Evolutionary conservation across 768 basidiomycete genomes (phyloP).

Genomic region (Leccinum barrowsii): DNA sequence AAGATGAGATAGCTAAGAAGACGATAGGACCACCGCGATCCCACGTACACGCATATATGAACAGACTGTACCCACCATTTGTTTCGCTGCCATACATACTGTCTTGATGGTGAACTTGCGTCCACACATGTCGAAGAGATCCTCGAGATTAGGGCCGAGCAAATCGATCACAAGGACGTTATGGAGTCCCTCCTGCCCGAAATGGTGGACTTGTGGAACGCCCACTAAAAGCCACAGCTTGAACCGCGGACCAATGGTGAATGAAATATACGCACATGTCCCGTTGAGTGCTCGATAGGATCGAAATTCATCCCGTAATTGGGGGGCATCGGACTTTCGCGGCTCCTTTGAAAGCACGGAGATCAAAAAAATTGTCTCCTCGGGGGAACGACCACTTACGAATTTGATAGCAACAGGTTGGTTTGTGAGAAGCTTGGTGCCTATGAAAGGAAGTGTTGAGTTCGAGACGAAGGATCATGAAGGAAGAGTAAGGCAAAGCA

Average conservation of each 20-base stretch:
- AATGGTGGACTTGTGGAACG: slow-evolving; percentile 97
- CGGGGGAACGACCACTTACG: slow-evolving; percentile 45
- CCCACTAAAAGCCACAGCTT: slow-evolving; percentile 55
- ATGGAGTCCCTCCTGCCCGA: slow-evolving; percentile 97
- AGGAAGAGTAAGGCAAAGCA: neutral
- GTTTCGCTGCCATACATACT: slow-evolving; percentile 97
- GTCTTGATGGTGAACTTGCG: slow-evolving; percentile 98
- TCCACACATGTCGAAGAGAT: slow-evolving; percentile 98
- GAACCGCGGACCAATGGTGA: slow-evolving; percentile 12
- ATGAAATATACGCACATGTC: slow-evolving; percentile 57
- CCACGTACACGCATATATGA: slow-evolving; percentile 1
- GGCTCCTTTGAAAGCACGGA: slow-evolving; percentile 60
- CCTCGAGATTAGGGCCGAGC: slow-evolving; percentile 95
- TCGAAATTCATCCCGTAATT: slow-evolving; percentile 94
- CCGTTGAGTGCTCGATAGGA: slow-evolving; percentile 94
- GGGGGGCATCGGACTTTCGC: slow-evolving; percentile 96
- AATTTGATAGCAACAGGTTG: slow-evolving; percentile 97
- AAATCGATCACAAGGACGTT: slow-evolving; percentile 94
- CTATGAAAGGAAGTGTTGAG: slow-evolving; percentile 39
- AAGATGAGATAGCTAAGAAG: neutral
- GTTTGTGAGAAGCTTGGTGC: slow-evolving; percentile 79
- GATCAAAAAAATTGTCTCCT: slow-evolving; percentile 15
- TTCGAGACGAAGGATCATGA: slow-evolving; percentile 1
- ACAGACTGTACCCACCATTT: slow-evolving; percentile 69
- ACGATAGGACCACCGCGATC: neutral